Conservation (phyloP, 139 green algal species). For the Trebouxia sp. region DNA sequence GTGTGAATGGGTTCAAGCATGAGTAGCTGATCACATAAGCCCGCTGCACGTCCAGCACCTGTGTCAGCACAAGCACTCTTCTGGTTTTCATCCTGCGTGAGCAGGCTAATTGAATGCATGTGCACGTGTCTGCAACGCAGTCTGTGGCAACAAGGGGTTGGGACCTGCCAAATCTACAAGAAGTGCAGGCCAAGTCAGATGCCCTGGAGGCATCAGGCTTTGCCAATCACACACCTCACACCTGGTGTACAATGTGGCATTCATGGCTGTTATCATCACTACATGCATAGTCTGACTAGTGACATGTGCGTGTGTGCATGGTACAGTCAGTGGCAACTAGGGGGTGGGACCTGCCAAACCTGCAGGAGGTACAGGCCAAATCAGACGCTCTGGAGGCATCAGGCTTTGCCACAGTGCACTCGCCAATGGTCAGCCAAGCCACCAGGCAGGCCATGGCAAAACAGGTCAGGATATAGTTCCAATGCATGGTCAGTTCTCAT, state of each 20-base stretch:
- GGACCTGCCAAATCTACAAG: background rate
- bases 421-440: slow-evolving; percentile 5
- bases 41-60: too few species aligned
- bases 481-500: background rate
- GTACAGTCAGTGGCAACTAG: background rate
- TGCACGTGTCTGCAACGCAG: background rate
- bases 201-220: background rate
- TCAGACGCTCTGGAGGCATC: slow-evolving; percentile 14
- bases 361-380: slow-evolving; percentile 22
- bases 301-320: too few species aligned
- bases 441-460: background rate
- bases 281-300: too few species aligned
- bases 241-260: too few species aligned
- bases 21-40: too few species aligned
- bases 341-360: slow-evolving; percentile 13
- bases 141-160: background rate
- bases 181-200: background rate
- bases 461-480: background rate
- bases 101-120: too few species aligned
- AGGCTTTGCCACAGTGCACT: slow-evolving; percentile 26
- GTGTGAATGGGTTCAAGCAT: too few species aligned
- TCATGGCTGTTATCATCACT: too few species aligned
- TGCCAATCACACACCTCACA: too few species aligned
- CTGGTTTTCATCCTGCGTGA: too few species aligned
- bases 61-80: too few species aligned